Evolutionary conservation across 2,329 filamentous ascomycete species (phyloP).

Genomic region (Alternaria arbusti): DNA sequence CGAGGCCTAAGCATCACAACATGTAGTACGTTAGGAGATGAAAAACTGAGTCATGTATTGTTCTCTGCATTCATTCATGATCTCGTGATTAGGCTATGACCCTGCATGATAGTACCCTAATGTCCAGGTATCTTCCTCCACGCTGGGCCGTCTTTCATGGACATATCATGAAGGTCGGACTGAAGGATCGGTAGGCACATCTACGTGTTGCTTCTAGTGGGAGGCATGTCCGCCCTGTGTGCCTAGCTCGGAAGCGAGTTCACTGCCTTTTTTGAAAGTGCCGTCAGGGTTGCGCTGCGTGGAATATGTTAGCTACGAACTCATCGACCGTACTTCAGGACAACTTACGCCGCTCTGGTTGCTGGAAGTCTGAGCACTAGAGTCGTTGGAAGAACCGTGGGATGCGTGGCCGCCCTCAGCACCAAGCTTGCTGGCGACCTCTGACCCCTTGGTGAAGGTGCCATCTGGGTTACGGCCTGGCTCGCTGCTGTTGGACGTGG

Average conservation of each 20-base stretch:
- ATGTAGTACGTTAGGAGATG: not conserved
- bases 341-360: slow-evolving; percentile 32
- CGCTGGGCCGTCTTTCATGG: not conserved
- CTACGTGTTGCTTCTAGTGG: slow-evolving; percentile 15
- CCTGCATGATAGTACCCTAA: not conserved
- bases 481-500: slow-evolving; percentile 6
- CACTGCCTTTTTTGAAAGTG: slow-evolving; percentile 46
- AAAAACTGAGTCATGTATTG: not conserved
- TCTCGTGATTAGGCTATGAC: not conserved
- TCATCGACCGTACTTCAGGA: slow-evolving; percentile 36
- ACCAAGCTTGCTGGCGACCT: slow-evolving; percentile 48
- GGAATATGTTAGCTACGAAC: slow-evolving; percentile 19
- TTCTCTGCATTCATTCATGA: not conserved
- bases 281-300: slow-evolving; percentile 52
- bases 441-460: slow-evolving; percentile 48
- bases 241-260: slow-evolving; percentile 46
- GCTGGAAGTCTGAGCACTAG: slow-evolving; percentile 3
- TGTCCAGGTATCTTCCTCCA: not conserved
- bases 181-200: not conserved
- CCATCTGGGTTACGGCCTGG: slow-evolving; percentile 48
- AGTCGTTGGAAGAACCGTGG: slow-evolving; percentile 30
- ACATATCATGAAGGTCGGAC: not conserved
- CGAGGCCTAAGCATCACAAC: not conserved
- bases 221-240: slow-evolving; percentile 39
- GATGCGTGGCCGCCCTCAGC: slow-evolving; percentile 44